Conservation (phyloP, 2,329 filamentous ascomycete species). For the Penicillium sp. region DNA sequence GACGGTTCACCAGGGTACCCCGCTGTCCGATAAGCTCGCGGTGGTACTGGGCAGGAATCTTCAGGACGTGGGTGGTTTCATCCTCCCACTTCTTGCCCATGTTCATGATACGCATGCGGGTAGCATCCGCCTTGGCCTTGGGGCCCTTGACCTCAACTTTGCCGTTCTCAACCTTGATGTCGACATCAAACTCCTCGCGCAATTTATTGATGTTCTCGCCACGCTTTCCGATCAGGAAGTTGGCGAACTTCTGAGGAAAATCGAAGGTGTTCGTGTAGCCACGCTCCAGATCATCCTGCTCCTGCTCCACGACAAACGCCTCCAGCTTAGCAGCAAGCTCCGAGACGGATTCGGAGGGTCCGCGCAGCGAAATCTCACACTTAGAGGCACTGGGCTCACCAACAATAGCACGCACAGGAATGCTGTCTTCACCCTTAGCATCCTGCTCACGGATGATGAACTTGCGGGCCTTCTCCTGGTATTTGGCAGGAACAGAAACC, state of each 20-base stretch:
- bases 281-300: slow-evolving; percentile 89
- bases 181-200: slow-evolving; percentile 69
- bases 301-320: slow-evolving; percentile 81
- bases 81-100: slow-evolving; percentile 84
- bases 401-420: slow-evolving; percentile 59
- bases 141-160: slow-evolving; percentile 95
- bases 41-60: slow-evolving; percentile 92
- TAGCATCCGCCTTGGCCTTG: slow-evolving; percentile 87
- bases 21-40: slow-evolving; percentile 88
- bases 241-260: slow-evolving; percentile 92
- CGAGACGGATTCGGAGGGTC: slow-evolving; percentile 71
- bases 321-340: slow-evolving; percentile 71
- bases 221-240: slow-evolving; percentile 71
- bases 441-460: slow-evolving; percentile 60
- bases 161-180: slow-evolving; percentile 88
- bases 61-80: slow-evolving; percentile 81
- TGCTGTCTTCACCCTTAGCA: slow-evolving; percentile 47
- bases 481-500: slow-evolving; percentile 58
- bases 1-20: slow-evolving; percentile 83
- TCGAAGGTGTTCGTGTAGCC: slow-evolving; percentile 84
- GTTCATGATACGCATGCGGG: slow-evolving; percentile 76
- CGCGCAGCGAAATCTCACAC: slow-evolving; percentile 68
- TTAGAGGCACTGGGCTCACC: slow-evolving; percentile 38
- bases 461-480: slow-evolving; percentile 63
- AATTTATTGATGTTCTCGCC: slow-evolving; percentile 70